These are phyloP conservation scores for Suhomyces maxii DNA, from an alignment of 1,139 yeast species.

Conservation along the genomic window DNA sequence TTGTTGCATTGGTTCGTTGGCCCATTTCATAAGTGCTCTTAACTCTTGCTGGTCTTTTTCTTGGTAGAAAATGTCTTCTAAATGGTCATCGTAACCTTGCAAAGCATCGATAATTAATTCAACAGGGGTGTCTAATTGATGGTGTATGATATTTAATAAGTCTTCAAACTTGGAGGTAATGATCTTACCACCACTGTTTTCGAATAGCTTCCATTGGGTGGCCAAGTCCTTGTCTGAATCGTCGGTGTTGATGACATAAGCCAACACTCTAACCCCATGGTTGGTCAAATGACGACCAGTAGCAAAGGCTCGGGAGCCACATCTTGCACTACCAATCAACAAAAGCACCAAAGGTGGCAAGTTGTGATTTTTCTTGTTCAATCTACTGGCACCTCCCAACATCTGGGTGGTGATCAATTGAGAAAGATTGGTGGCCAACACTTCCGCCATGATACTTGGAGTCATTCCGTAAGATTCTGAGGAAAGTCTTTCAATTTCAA, in stretches of 20 bases:
- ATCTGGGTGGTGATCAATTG: constrained; percentile 54
- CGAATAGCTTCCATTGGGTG: constrained; percentile 55
- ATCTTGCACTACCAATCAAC: constrained; percentile 68
- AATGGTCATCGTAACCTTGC: constrained; percentile 76
- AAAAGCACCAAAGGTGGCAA: constrained; percentile 76
- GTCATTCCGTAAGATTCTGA: constrained; percentile 54
- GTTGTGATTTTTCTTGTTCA: constrained; percentile 62
- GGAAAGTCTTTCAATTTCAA: constrained; percentile 72
- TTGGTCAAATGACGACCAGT: constrained; percentile 79
- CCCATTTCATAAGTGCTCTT: constrained; percentile 63
- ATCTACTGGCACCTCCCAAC: constrained; percentile 67
- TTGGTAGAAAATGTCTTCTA: constrained; percentile 48
- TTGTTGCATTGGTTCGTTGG: constrained; percentile 51
- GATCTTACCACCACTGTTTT: constrained; percentile 45
- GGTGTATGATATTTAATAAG: constrained; percentile 31
- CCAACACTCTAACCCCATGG: constrained; percentile 70
- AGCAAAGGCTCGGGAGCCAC: constrained; percentile 77
- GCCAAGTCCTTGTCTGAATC: constrained; percentile 31
- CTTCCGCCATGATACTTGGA: constrained; percentile 57
- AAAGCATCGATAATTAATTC: constrained; percentile 79
- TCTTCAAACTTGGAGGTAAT: constrained; percentile 34
- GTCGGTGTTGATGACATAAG: constrained; percentile 45
- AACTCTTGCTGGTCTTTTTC: constrained; percentile 44
- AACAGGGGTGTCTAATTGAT: constrained; percentile 67
- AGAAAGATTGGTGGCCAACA: constrained; percentile 69